Evolutionary conservation across 257 asterid genomes (phyloP).

Genomic region (Echites panduratus): DNA sequence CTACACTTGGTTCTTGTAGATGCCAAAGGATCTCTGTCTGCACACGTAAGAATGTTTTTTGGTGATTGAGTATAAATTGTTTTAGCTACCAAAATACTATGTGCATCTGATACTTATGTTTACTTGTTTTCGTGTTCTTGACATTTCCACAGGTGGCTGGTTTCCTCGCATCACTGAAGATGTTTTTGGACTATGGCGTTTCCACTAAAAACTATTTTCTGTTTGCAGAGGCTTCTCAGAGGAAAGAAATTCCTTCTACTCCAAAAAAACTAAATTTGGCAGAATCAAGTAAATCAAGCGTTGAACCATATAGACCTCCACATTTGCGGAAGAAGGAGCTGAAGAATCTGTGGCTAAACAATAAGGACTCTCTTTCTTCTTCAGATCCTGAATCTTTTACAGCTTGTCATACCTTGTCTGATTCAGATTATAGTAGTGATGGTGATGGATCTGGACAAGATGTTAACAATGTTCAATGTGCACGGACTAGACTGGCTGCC

Average conservation of each 20-base stretch:
- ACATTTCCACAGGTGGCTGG: conserved; percentile 59
- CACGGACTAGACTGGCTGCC: conserved; percentile 75
- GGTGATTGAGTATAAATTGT: not conserved
- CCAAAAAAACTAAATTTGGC: conserved; percentile 28
- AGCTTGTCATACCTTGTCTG: conserved; percentile 45
- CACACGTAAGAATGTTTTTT: conserved; percentile 57
- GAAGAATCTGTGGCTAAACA: conserved; percentile 29
- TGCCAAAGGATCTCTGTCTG: conserved; percentile 64
- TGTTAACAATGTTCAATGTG: conserved; percentile 35
- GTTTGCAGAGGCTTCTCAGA: conserved; percentile 34
- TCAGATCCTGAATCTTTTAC: conserved; percentile 32
- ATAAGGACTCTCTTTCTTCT: conserved; percentile 37
- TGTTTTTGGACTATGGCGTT: conserved; percentile 73
- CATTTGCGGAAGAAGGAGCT: conserved; percentile 63
- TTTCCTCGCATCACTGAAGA: conserved; percentile 68
- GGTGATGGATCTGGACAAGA: conserved; percentile 60
- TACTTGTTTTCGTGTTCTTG: conserved; percentile 8
- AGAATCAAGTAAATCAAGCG: conserved; percentile 39
- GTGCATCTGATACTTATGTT: not conserved
- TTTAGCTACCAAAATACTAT: not conserved
- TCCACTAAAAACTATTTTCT: conserved; percentile 34
- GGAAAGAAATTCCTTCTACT: conserved; percentile 31
- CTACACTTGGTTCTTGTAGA: conserved; percentile 74
- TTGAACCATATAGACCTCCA: conserved; percentile 73
- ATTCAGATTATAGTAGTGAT: conserved; percentile 93